Conservation (phyloP, 805 yeast species). For the Candida qinlingensis region DNA sequence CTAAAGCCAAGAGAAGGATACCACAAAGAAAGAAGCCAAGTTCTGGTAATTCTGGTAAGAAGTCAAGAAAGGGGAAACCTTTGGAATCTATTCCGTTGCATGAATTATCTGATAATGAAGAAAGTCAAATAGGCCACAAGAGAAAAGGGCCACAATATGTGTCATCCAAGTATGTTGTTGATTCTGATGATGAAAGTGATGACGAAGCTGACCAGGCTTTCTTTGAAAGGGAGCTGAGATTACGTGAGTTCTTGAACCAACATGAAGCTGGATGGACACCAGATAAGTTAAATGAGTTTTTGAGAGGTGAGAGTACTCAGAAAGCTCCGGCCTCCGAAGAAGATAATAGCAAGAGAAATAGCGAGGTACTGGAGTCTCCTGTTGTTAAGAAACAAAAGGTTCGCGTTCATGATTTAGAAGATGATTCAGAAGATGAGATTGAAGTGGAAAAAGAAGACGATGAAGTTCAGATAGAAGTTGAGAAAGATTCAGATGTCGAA, state of each 20-base stretch:
- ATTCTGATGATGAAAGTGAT: constrained; percentile 62
- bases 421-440: neutral
- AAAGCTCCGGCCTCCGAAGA: neutral
- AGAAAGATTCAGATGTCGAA: constrained; percentile 3
- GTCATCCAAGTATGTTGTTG: constrained; percentile 51
- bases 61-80: constrained; percentile 12
- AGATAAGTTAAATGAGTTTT: constrained; percentile 12
- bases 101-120: constrained; percentile 30
- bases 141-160: constrained; percentile 17
- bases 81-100: constrained; percentile 22
- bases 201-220: constrained; percentile 47
- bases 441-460: neutral
- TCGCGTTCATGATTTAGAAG: constrained; percentile 2
- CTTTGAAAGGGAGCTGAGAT: constrained; percentile 48
- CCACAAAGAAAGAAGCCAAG: constrained; percentile 1
- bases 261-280: constrained; percentile 13
- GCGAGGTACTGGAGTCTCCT: neutral
- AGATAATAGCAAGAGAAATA: neutral
- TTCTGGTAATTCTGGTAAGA: neutral
- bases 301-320: neutral
- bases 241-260: constrained; percentile 31
- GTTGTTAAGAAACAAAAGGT: neutral
- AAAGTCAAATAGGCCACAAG: neutral
- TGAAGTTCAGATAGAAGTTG: neutral
- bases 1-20: constrained; percentile 13